Percentiles rank a stretch among this genome's conserved stretches.
Conservation (phyloP, 148 eudicot genomes). For the Camellia granthamiana region DNA sequence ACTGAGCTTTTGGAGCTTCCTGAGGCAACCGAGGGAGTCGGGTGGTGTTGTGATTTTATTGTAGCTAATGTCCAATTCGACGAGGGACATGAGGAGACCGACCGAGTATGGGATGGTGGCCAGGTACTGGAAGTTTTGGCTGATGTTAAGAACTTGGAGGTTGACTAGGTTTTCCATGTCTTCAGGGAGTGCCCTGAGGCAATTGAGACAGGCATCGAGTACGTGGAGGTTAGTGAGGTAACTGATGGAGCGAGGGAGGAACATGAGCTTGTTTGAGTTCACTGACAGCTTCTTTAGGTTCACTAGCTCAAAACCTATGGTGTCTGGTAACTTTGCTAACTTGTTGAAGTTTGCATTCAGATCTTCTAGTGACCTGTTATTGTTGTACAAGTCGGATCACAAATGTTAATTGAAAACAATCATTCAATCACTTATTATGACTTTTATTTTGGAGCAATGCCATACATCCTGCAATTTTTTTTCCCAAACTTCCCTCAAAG, state of each 20-base stretch:
- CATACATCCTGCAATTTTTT: too few species aligned
- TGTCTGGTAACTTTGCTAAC: conserved; percentile 55
- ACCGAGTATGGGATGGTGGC: conserved; percentile 50
- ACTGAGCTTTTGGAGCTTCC: conserved; percentile 59
- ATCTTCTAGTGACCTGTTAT: conserved; percentile 49
- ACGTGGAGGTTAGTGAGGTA: conserved; percentile 55
- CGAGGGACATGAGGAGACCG: conserved; percentile 69
- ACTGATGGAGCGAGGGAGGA: conserved; percentile 58
- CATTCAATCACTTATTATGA: too few species aligned
- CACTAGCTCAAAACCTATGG: conserved; percentile 66
- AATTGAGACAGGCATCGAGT: conserved; percentile 67
- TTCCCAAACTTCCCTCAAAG: too few species aligned
- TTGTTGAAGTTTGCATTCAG: conserved; percentile 78
- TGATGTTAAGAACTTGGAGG: conserved; percentile 57
- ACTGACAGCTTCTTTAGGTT: conserved; percentile 58
- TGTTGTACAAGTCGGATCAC: not conserved
- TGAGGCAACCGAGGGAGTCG: conserved; percentile 56
- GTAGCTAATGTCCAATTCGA: conserved; percentile 73
- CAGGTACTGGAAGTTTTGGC: conserved; percentile 77
- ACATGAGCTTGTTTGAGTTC: conserved; percentile 67
- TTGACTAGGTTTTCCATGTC: conserved; percentile 68
- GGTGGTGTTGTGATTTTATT: conserved; percentile 52
- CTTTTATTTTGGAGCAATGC: too few species aligned
- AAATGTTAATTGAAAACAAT: too few species aligned
- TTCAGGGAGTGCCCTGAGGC: conserved; percentile 70